Percentiles rank a stretch among this genome's conserved stretches.
These are phyloP conservation scores for Colletotrichum sp. DNA, from an alignment of 2,329 filamentous ascomycete genomes.

Conservation along the genomic window DNA sequence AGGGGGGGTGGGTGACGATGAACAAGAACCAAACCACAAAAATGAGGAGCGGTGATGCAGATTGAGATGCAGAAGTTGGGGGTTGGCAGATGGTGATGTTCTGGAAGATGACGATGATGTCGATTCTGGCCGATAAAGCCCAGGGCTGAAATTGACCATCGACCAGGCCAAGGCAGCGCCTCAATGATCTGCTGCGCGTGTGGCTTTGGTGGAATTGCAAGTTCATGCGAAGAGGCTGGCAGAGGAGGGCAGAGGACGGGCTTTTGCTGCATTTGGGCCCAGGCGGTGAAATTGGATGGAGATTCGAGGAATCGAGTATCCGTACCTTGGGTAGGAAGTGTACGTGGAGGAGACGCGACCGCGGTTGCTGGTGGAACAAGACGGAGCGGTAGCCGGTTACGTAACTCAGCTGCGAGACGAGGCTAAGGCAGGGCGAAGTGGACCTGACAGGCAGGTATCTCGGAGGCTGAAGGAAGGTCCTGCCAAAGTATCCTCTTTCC, in stretches of 20 bases:
- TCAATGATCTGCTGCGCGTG: constrained; percentile 19
- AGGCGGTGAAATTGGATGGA: constrained; percentile 16
- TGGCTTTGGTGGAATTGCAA: constrained; percentile 19
- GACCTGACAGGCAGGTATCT: background rate
- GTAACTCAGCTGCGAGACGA: background rate
- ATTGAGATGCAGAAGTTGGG: background rate
- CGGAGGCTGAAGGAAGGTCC: background rate
- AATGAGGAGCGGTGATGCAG: background rate
- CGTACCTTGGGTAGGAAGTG: background rate
- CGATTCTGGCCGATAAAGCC: background rate
- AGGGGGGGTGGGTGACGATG: background rate
- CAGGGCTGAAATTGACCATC: constrained; percentile 8
- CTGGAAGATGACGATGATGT: background rate
- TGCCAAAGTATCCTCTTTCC: background rate
- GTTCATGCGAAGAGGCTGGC: constrained; percentile 13
- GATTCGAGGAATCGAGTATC: background rate
- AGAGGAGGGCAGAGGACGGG: too few relatives aligned
- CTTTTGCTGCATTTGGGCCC: background rate
- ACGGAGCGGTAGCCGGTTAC: constrained; percentile 2
- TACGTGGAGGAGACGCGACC: constrained; percentile 6
- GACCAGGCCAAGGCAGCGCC: constrained; percentile 6
- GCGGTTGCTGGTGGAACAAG: background rate
- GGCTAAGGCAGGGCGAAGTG: background rate
- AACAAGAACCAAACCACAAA: background rate
- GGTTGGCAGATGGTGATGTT: background rate